phyloP scores from a whole-genome alignment of 2,329 filamentous ascomycete species.

The Cadophora sp. region DNA sequence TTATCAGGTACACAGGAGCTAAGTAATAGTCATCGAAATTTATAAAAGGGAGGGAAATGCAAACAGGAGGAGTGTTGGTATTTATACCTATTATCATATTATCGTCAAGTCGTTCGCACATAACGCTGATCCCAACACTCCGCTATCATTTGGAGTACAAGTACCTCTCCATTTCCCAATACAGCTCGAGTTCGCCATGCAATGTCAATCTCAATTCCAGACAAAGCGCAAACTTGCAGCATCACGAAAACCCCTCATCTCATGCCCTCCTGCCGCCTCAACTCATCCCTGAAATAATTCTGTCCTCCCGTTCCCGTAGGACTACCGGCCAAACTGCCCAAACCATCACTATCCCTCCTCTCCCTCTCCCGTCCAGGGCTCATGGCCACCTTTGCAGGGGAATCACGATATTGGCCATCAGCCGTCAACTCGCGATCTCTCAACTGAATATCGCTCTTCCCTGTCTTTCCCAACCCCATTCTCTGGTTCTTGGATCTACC shows the following conservation, averaged over 20 bases:
- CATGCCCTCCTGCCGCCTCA: slow-evolving; percentile 19
- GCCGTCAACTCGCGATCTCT: slow-evolving; percentile 36
- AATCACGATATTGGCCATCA: slow-evolving; percentile 36
- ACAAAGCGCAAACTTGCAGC: background rate
- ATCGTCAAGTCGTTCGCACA: too few relatives aligned
- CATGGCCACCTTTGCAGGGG: slow-evolving; percentile 21
- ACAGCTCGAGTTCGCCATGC: background rate
- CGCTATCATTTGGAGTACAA: too few relatives aligned
- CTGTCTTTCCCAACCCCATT: slow-evolving; percentile 37
- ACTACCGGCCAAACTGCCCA: slow-evolving; percentile 39
- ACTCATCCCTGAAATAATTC: slow-evolving; percentile 35
- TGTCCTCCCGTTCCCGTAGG: slow-evolving; percentile 32
- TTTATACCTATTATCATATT: too few relatives aligned
- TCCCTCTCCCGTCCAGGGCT: slow-evolving; percentile 21
- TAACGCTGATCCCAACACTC: too few relatives aligned
- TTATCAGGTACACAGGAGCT: too few relatives aligned
- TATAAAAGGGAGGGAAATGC: too few relatives aligned
- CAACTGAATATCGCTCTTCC: slow-evolving; percentile 34
- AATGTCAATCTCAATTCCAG: too few relatives aligned
- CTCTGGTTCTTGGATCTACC: slow-evolving; percentile 41
- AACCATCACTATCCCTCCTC: slow-evolving; percentile 32
- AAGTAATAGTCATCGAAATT: too few relatives aligned
- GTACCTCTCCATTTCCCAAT: too few relatives aligned
- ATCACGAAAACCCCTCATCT: slow-evolving; percentile 36
- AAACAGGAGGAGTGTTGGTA: too few relatives aligned